These are phyloP conservation scores for Malus hybrid DNA, from an alignment of 331 rosid genomes.

Conservation along the genomic window DNA sequence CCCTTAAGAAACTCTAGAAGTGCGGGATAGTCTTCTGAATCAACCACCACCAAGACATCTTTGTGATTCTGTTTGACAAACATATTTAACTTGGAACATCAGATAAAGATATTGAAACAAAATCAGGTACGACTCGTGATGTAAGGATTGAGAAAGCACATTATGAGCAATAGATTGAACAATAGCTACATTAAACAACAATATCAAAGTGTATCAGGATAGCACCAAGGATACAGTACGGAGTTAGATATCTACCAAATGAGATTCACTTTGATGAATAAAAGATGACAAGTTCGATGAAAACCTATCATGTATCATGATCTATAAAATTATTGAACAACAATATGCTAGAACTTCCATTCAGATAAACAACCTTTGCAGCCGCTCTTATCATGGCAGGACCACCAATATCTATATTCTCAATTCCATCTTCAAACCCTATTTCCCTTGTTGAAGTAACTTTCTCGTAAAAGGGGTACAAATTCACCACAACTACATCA, in stretches of 20 bases:
- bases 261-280: not conserved
- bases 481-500: constrained; percentile 88
- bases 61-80: constrained; percentile 64
- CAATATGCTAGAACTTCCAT: not conserved
- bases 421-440: constrained; percentile 86
- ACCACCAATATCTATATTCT: constrained; percentile 97
- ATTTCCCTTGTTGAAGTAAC: constrained; percentile 64
- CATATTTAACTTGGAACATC: constrained; percentile 7
- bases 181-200: not conserved
- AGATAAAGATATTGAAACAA: not conserved
- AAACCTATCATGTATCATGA: not conserved
- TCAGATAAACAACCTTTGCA: constrained; percentile 63
- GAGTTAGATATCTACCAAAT: not conserved
- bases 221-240: not conserved
- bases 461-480: constrained; percentile 82
- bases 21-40: constrained; percentile 74
- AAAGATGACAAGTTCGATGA: too few relatives aligned
- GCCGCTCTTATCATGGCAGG: constrained; percentile 96
- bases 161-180: not conserved
- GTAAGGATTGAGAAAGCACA: too few relatives aligned
- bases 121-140: not conserved
- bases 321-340: not conserved
- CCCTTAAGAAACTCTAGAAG: constrained; percentile 68
- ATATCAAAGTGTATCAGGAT: not conserved
- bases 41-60: constrained; percentile 90